These are phyloP conservation scores for Aureobasidium uvarum DNA, from an alignment of 2,329 filamentous ascomycete genomes.

Conservation along the genomic window DNA sequence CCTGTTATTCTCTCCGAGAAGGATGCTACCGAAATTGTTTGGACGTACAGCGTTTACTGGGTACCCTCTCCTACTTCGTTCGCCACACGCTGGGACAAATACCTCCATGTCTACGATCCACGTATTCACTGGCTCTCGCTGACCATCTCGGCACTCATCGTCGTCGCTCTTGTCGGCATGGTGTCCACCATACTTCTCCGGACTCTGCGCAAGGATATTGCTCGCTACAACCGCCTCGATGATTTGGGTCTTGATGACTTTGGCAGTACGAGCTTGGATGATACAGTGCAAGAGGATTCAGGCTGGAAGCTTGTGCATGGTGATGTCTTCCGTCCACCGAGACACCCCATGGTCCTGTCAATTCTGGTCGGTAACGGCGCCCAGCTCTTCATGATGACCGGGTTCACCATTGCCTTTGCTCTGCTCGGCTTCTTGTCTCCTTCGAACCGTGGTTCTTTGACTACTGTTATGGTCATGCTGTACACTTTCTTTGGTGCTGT, in stretches of 20 bases:
- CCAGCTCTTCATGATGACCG: constrained; percentile 97
- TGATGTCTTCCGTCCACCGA: constrained; percentile 89
- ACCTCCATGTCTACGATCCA: constrained; percentile 93
- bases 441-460: constrained; percentile 89
- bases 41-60: constrained; percentile 94
- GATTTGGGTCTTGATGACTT: constrained; percentile 88
- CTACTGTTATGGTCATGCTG: constrained; percentile 87
- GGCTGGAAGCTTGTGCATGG: constrained; percentile 98
- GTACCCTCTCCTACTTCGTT: constrained; percentile 78
- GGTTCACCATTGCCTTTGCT: constrained; percentile 88
- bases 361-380: constrained; percentile 89
- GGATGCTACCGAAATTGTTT: constrained; percentile 65
- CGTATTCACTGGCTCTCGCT: constrained; percentile 99
- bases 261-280: constrained; percentile 72
- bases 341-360: constrained; percentile 77
- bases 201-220: constrained; percentile 91
- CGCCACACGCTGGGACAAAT: constrained; percentile 98
- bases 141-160: constrained; percentile 92
- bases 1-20: constrained; percentile 65
- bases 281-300: constrained; percentile 94
- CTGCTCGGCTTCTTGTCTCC: constrained; percentile 93
- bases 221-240: constrained; percentile 92
- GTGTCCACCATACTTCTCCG: constrained; percentile 89
- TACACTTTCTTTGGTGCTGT: constrained; percentile 93
- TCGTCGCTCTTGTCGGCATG: constrained; percentile 85